Conservation (phyloP, 257 asterid species). For the Penstemon davidsonii region DNA sequence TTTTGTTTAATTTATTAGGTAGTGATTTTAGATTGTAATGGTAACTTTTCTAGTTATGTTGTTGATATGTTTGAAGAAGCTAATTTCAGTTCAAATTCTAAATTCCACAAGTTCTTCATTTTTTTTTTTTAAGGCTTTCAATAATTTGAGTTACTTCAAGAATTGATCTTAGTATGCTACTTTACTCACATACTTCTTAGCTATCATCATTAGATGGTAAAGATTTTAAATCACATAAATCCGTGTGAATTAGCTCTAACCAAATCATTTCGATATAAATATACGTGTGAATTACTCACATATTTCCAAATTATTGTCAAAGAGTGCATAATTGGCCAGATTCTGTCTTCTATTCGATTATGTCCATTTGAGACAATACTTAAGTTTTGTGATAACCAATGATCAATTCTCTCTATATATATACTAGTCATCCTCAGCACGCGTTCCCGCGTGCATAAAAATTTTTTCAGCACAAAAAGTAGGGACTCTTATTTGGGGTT, state of each 20-base stretch:
- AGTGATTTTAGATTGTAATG: background rate
- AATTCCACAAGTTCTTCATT: background rate
- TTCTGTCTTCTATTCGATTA: too few species aligned
- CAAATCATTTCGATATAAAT: too few species aligned
- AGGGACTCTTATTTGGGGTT: too few species aligned
- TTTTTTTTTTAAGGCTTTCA: constrained; percentile 3
- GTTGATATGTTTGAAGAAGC: background rate
- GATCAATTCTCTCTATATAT: background rate
- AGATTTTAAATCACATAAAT: background rate
- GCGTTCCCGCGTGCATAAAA: too few species aligned
- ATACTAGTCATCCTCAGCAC: too few species aligned
- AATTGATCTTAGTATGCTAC: background rate
- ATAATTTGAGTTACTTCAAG: constrained; percentile 1
- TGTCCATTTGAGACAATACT: background rate
- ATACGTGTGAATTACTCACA: too few species aligned
- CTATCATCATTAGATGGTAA: too few species aligned
- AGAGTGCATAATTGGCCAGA: background rate
- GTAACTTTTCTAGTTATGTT: background rate
- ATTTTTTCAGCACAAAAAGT: too few species aligned
- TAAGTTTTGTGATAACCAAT: background rate
- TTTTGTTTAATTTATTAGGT: background rate
- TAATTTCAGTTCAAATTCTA: background rate
- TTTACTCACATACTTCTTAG: background rate
- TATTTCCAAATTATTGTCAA: too few species aligned
- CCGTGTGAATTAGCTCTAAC: background rate